phyloP scores from a whole-genome alignment of 2,329 filamentous ascomycete genomes.

The Colletotrichum salicis region DNA sequence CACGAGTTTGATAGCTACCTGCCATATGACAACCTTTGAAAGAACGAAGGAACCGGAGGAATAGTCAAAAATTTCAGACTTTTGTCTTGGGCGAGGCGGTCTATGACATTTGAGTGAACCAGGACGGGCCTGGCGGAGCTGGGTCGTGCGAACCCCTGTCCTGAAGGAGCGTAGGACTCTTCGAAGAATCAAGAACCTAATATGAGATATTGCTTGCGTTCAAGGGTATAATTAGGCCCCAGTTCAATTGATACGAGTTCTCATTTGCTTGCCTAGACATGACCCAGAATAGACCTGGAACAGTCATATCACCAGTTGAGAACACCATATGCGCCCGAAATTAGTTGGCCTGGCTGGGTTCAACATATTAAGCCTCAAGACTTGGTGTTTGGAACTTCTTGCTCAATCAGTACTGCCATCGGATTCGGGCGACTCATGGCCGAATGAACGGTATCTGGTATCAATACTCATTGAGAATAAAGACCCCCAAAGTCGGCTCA shows the following conservation, averaged over 20 bases:
- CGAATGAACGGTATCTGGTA: too few species aligned
- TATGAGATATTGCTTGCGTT: not conserved
- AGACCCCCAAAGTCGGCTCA: too few species aligned
- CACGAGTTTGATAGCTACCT: too few species aligned
- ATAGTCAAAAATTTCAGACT: not conserved
- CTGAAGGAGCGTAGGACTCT: slow-evolving; percentile 2
- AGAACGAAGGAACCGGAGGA: too few species aligned
- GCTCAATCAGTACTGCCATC: too few species aligned
- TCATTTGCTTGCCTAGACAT: not conserved
- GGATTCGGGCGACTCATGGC: too few species aligned
- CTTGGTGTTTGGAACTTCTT: too few species aligned
- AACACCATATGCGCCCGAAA: not conserved
- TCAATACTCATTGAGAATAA: too few species aligned
- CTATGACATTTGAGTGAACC: slow-evolving; percentile 18
- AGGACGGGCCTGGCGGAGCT: slow-evolving; percentile 11
- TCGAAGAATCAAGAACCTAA: slow-evolving; percentile 3
- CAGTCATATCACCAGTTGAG: not conserved
- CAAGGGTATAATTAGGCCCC: not conserved
- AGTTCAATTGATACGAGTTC: not conserved
- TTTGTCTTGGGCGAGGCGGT: not conserved
- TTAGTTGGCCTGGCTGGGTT: too few species aligned
- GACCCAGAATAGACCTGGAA: not conserved
- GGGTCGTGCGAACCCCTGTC: not conserved
- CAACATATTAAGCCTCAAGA: too few species aligned
- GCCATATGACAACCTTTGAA: too few species aligned